Conservation (phyloP, 2,329 filamentous ascomycete species). For the Myriosclerotinia duriaeana region DNA sequence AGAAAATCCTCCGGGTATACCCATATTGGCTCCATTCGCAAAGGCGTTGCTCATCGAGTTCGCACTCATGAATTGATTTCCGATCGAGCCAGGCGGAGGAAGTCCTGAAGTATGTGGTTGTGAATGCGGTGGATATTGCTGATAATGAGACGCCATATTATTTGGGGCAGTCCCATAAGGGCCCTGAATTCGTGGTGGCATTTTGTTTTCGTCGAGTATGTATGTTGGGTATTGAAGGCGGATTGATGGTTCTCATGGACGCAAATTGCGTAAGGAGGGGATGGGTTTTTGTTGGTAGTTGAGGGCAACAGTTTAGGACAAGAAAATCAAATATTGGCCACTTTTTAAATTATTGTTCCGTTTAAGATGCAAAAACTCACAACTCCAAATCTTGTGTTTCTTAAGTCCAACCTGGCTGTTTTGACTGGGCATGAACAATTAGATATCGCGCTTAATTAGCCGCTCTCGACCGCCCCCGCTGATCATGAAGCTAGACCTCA, state of each 20-base stretch:
- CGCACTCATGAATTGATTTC: slow-evolving; percentile 58
- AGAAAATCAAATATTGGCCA: slow-evolving; percentile 13
- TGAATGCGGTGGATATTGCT: slow-evolving; percentile 48
- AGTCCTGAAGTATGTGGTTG: slow-evolving; percentile 50
- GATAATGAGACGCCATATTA: slow-evolving; percentile 44
- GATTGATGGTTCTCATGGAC: slow-evolving; percentile 40
- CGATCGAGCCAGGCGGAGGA: slow-evolving; percentile 60
- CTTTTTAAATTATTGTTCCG: slow-evolving; percentile 6
- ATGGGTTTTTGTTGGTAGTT: neutral
- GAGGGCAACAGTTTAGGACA: slow-evolving; percentile 2
- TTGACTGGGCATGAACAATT: slow-evolving; percentile 14
- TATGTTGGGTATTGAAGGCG: slow-evolving; percentile 38
- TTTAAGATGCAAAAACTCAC: slow-evolving; percentile 16
- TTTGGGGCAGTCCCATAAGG: slow-evolving; percentile 38
- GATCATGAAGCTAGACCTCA: slow-evolving; percentile 6
- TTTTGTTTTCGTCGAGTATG: slow-evolving; percentile 38
- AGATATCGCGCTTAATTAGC: slow-evolving; percentile 17
- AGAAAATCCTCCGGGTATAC: slow-evolving; percentile 56
- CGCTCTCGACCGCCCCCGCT: neutral
- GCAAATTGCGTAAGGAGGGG: slow-evolving; percentile 31
- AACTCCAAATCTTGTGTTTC: slow-evolving; percentile 17
- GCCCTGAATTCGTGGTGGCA: slow-evolving; percentile 42
- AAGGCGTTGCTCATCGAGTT: slow-evolving; percentile 38
- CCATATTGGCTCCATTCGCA: slow-evolving; percentile 52
- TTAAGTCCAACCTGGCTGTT: slow-evolving; percentile 16